Percentiles rank a stretch among this genome's conserved stretches.
These are phyloP conservation scores for Metschnikowia lochheadii DNA, from an alignment of 805 yeast species.

Conservation along the genomic window DNA sequence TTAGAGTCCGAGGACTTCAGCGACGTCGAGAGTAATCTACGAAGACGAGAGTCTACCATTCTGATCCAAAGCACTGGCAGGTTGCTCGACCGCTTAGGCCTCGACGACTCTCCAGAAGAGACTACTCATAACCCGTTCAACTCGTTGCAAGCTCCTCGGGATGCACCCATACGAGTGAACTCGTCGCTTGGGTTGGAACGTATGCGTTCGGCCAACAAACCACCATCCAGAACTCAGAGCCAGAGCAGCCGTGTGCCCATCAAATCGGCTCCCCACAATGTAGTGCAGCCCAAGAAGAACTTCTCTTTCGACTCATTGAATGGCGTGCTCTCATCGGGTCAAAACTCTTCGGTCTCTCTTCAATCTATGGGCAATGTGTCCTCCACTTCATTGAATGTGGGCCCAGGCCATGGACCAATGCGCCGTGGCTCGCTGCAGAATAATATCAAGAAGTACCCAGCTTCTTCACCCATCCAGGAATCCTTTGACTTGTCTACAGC, in stretches of 20 bases:
- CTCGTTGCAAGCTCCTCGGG: slow-evolving; percentile 5
- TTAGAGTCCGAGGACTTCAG: slow-evolving; percentile 16
- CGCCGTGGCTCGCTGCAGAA: neutral
- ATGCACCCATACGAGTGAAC: slow-evolving; percentile 15
- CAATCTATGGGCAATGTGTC: slow-evolving; percentile 3
- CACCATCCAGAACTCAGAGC: slow-evolving; percentile 8
- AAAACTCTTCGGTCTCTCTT: slow-evolving; percentile 9
- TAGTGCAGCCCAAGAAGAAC: slow-evolving; percentile 17
- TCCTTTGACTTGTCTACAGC: neutral
- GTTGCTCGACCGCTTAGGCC: slow-evolving; percentile 23
- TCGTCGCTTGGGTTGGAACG: slow-evolving; percentile 17
- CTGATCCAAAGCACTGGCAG: slow-evolving; percentile 17
- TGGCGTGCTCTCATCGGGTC: slow-evolving; percentile 12
- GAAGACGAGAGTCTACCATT: slow-evolving; percentile 14
- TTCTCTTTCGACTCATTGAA: slow-evolving; percentile 14
- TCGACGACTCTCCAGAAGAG: slow-evolving; percentile 23
- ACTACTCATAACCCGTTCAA: slow-evolving; percentile 1
- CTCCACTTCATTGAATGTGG: neutral
- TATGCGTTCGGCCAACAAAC: slow-evolving; percentile 9
- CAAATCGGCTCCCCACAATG: slow-evolving; percentile 9
- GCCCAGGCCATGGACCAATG: neutral
- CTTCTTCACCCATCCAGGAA: slow-evolving; percentile 6
- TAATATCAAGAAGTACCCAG: neutral
- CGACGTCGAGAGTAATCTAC: slow-evolving; percentile 11
- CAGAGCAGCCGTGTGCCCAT: slow-evolving; percentile 7